These are phyloP conservation scores for Talaromyces marneffei DNA, from an alignment of 2,329 filamentous ascomycete species.

Conservation along the genomic window DNA sequence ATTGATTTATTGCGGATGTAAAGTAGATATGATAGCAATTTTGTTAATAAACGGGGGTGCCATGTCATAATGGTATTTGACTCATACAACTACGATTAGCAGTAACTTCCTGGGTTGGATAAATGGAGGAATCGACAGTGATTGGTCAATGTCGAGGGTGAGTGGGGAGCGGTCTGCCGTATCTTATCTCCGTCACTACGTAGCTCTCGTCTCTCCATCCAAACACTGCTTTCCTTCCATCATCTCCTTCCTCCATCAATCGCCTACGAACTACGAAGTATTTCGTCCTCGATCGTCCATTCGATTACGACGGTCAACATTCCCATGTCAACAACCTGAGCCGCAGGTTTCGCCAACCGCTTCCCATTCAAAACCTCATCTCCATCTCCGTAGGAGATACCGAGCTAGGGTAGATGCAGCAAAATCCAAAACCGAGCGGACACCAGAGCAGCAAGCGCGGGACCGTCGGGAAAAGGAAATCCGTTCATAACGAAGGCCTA, in stretches of 20 bases:
- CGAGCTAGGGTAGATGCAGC: conserved; percentile 40
- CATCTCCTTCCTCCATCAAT: background rate
- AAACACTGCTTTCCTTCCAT: background rate
- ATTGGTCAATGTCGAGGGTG: too few species aligned
- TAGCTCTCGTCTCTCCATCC: conserved; percentile 12
- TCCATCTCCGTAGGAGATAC: conserved; percentile 16
- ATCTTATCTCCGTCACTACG: conserved; percentile 26
- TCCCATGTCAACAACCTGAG: conserved; percentile 19
- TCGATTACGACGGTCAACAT: background rate
- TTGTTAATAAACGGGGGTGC: background rate
- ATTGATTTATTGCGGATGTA: background rate
- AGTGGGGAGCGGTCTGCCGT: conserved; percentile 12
- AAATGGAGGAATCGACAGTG: too few species aligned
- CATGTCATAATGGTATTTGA: too few species aligned
- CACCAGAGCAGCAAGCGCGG: conserved; percentile 41
- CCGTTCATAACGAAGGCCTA: conserved; percentile 26
- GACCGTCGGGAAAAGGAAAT: conserved; percentile 39
- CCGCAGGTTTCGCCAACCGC: background rate
- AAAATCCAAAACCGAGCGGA: conserved; percentile 26
- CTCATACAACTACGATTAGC: too few species aligned
- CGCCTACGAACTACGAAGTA: background rate
- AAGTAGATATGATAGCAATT: conserved; percentile 1
- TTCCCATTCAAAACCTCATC: background rate
- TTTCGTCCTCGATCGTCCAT: background rate
- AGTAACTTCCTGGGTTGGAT: too few species aligned